Evolutionary conservation across 1,284 basidiomycete genomes (phyloP).

Genomic region (Ganoderma lucidum): DNA sequence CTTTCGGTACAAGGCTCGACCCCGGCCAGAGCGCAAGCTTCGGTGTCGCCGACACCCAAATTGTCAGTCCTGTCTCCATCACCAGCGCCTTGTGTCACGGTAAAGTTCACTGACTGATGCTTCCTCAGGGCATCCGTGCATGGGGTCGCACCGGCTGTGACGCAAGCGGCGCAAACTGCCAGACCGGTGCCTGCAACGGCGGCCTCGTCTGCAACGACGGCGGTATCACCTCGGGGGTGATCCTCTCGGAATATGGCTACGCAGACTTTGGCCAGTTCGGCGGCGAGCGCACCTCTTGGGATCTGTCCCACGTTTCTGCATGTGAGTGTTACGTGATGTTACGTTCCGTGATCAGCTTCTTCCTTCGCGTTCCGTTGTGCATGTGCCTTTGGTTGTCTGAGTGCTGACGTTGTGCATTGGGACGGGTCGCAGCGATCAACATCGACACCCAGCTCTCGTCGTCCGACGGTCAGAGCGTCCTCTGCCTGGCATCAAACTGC

Average conservation of each 20-base stretch:
- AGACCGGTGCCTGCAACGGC: slow-evolving; percentile 5
- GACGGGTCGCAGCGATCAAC: slow-evolving; percentile 7
- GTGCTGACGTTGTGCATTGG: neutral
- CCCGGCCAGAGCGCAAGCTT: slow-evolving; percentile 8
- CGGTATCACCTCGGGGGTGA: slow-evolving; percentile 7
- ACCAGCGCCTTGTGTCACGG: neutral
- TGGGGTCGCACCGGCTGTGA: slow-evolving; percentile 10
- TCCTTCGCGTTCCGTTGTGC: neutral
- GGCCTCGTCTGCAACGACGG: slow-evolving; percentile 8
- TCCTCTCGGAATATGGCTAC: slow-evolving; percentile 8
- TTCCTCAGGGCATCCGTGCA: slow-evolving; percentile 4
- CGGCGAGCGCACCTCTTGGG: slow-evolving; percentile 7
- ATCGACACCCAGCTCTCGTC: slow-evolving; percentile 6
- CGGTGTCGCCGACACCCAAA: neutral
- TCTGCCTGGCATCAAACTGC: slow-evolving; percentile 3
- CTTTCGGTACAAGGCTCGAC: neutral
- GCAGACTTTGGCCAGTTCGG: slow-evolving; percentile 8
- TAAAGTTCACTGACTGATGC: neutral
- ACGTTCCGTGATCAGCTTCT: neutral
- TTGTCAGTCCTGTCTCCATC: neutral
- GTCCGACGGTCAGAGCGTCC: slow-evolving; percentile 4
- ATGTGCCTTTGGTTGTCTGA: neutral
- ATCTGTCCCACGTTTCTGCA: slow-evolving; percentile 1
- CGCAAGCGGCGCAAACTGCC: slow-evolving; percentile 4
- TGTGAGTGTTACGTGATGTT: slow-evolving; percentile 6